phyloP scores from a whole-genome alignment of 495 filamentous ascomycete genomes.

The Xylaria bambusicola region DNA sequence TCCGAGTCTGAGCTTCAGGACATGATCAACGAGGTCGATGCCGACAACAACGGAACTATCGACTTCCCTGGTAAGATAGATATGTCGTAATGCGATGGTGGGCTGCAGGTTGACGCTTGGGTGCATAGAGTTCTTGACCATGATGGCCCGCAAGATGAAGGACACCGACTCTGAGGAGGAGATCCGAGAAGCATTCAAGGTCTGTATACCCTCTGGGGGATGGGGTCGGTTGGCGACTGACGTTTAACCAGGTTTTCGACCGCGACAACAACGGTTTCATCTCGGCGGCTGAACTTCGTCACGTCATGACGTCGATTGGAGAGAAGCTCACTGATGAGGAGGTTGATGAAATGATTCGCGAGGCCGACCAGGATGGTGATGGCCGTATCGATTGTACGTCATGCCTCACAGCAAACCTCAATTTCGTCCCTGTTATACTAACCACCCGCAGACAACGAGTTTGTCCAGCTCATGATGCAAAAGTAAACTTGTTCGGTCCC shows the following conservation, averaged over 20 bases:
- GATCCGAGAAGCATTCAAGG: constrained; percentile 79
- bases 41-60: constrained; percentile 99
- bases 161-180: constrained; percentile 99
- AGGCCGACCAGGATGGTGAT: constrained; percentile 98
- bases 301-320: constrained; percentile 99
- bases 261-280: constrained; percentile 99
- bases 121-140: constrained; percentile 87
- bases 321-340: constrained; percentile 99
- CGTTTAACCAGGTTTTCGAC: constrained; percentile 80
- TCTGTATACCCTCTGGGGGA: constrained; percentile 19
- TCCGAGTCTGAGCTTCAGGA: constrained; percentile 98
- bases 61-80: constrained; percentile 85
- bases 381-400: constrained; percentile 88
- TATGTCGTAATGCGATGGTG: constrained; percentile 2
- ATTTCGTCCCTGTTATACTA: constrained; percentile 29
- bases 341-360: constrained; percentile 99
- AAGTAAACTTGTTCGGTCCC: constrained; percentile 63
- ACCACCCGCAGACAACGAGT: constrained; percentile 85
- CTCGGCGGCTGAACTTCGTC: constrained; percentile 93
- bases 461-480: constrained; percentile 99
- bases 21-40: constrained; percentile 99
- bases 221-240: constrained; percentile 16
- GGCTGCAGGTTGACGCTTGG: constrained; percentile 30
- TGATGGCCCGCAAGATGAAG: constrained; percentile 99
- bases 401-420: neutral